Evolutionary conservation across 148 eudicot genomes (phyloP), one percentile per base, ranked within the genome.

Genomic region (Oxyria digyna): DNA sequence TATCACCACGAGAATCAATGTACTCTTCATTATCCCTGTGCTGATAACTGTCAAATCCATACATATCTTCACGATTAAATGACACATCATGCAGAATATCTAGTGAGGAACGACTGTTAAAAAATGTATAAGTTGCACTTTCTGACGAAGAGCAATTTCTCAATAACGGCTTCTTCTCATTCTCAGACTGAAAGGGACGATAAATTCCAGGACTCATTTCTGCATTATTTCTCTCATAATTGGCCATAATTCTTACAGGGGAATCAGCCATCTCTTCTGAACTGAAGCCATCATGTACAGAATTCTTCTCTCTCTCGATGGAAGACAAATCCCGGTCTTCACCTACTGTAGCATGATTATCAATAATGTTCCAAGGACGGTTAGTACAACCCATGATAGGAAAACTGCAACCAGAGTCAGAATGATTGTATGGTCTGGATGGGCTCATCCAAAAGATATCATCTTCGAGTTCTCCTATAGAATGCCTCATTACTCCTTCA

Each of bases 61-160:
- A 40, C 43, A 2, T 8, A 20, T 65, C 45, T 40, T 37, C 4
- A 37, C 27, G 13, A n/a, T 13, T 33, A 21, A 33, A 21, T 20
- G 45, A 37, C 27, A 21, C 46, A 20, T 37, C 45, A 66, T 35
- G 46, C 69, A 66, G 42, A 10, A 18, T 66, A n/a, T 41, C 69
- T 18, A 41, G 46, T 66, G 69, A 20, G 26, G 46, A 35, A 23
- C 69, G n/a, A 18, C 21, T 66, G 40, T 12, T 37, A 15, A 41
- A 37, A 38, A 8, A 18, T 35, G 46, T 20, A 10, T 70, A 63
- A 67, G 49, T 73, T 73, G 49, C 63, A 72, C 73, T 71, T 76
- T 72, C 75, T 75, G 75, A 40, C 62, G 52, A 63, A 38, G 78
- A 81, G 78, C 82, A 78, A 72, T 71, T 77, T 62, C 33, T 69